These are phyloP conservation scores for Venturia carpophila DNA, from an alignment of 2,329 filamentous ascomycete species.

Conservation along the genomic window DNA sequence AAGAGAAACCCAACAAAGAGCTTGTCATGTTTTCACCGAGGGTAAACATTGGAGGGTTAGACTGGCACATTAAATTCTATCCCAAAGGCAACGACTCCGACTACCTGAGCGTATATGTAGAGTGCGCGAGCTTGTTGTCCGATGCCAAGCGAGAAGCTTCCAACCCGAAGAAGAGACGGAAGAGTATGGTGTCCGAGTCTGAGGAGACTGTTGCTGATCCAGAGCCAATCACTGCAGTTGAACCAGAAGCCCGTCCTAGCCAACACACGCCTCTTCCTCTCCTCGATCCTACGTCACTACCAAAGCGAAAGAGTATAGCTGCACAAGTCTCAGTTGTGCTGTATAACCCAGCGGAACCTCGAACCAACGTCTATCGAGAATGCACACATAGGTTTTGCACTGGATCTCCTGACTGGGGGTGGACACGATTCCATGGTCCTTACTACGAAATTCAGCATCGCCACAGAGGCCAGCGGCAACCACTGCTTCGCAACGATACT, in stretches of 20 bases:
- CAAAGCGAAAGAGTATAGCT: slow-evolving; percentile 40
- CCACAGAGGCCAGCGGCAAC: slow-evolving; percentile 49
- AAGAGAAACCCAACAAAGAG: slow-evolving; percentile 50
- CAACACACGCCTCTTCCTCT: slow-evolving; percentile 33
- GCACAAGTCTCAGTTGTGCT: slow-evolving; percentile 55
- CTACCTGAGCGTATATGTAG: slow-evolving; percentile 53
- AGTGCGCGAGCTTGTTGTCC: slow-evolving; percentile 45
- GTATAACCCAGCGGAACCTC: slow-evolving; percentile 56
- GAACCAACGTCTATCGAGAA: slow-evolving; percentile 48
- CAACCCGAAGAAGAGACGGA: slow-evolving; percentile 18
- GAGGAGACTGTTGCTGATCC: slow-evolving; percentile 13
- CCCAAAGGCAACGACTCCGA: slow-evolving; percentile 53
- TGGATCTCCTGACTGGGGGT: slow-evolving; percentile 54
- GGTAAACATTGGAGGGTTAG: slow-evolving; percentile 50
- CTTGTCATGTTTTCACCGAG: slow-evolving; percentile 51
- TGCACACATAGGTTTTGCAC: slow-evolving; percentile 53
- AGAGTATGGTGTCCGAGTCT: slow-evolving; percentile 10
- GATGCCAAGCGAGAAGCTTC: slow-evolving; percentile 17
- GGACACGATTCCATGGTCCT: slow-evolving; percentile 53
- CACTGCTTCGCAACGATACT: slow-evolving; percentile 53
- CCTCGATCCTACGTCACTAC: slow-evolving; percentile 27
- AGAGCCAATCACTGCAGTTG: slow-evolving; percentile 6
- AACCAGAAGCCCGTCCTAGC: slow-evolving; percentile 20
- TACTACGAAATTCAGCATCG: slow-evolving; percentile 51
- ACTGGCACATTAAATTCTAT: slow-evolving; percentile 60